phyloP scores from a whole-genome alignment of 1,284 basidiomycete species.

The Boletellus deceptivus region DNA sequence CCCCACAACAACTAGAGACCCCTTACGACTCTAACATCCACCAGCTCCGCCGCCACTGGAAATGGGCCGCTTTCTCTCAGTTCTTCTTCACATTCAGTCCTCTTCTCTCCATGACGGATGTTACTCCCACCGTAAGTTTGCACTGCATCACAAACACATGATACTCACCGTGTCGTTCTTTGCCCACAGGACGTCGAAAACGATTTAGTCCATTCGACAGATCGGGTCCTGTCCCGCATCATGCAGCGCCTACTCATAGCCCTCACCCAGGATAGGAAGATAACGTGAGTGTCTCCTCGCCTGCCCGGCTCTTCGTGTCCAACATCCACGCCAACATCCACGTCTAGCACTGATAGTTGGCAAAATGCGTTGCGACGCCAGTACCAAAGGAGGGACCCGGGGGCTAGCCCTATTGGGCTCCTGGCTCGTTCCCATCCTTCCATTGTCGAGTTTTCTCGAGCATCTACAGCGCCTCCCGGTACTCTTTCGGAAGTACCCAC shows the following conservation, averaged over 20 bases:
- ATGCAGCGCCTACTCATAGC: conserved; percentile 71
- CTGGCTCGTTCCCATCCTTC: conserved; percentile 23
- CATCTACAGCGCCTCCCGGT: conserved; percentile 22
- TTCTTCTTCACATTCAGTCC: conserved; percentile 76
- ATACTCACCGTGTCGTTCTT: conserved; percentile 9
- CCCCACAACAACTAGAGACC: conserved; percentile 27
- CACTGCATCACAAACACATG: conserved; percentile 3
- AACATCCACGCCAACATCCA: conserved; percentile 19
- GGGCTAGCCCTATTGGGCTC: conserved; percentile 67
- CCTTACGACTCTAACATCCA: conserved; percentile 44
- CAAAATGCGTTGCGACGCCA: conserved; percentile 70
- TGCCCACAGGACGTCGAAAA: conserved; percentile 67
- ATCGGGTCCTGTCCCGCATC: conserved; percentile 62
- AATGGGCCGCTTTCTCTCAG: conserved; percentile 81
- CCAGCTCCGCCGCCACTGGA: conserved; percentile 63
- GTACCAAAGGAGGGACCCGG: conserved; percentile 65
- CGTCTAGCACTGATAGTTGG: conserved; percentile 67
- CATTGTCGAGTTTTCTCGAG: conserved; percentile 28
- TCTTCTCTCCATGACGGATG: conserved; percentile 63
- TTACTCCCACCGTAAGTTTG: conserved; percentile 57
- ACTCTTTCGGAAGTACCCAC: conserved; percentile 9
- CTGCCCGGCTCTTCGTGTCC: conserved; percentile 8
- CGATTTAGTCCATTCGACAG: conserved; percentile 62
- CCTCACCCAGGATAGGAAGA: conserved; percentile 77
- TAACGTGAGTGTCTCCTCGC: conserved; percentile 53